Evolutionary conservation across 495 filamentous ascomycete species (phyloP).

Genomic region (Aspergillus bertholletiae): DNA sequence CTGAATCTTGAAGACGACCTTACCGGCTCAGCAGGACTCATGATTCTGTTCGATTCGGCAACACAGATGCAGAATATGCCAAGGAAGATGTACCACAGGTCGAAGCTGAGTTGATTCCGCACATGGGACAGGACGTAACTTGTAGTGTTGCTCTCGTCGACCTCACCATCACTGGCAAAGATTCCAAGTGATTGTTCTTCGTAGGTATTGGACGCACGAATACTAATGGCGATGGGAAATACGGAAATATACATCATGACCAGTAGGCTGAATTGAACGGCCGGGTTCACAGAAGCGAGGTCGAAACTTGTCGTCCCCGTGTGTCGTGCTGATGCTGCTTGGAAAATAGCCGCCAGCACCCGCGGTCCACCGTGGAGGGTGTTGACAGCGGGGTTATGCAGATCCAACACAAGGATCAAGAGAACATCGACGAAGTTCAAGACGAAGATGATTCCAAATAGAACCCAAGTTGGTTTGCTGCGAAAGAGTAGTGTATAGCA

Average conservation of each 20-base stretch:
- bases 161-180: conserved; percentile 49
- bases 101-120: conserved; percentile 58
- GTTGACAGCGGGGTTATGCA: conserved; percentile 32
- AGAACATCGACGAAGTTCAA: conserved; percentile 57
- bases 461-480: conserved; percentile 56
- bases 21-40: conserved; percentile 43
- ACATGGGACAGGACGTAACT: conserved; percentile 54
- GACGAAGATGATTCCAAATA: conserved; percentile 54
- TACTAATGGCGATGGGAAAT: conserved; percentile 71
- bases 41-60: conserved; percentile 47
- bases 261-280: conserved; percentile 56
- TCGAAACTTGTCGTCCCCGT: conserved; percentile 57
- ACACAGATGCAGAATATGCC: conserved; percentile 59
- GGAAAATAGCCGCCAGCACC: conserved; percentile 57
- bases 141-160: conserved; percentile 28
- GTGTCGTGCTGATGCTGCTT: conserved; percentile 57
- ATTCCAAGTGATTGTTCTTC: conserved; percentile 70
- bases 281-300: conserved; percentile 54
- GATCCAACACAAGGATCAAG: conserved; percentile 57
- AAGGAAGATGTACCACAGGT: conserved; percentile 63
- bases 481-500: conserved; percentile 65
- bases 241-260: conserved; percentile 76
- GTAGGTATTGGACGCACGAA: conserved; percentile 63
- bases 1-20: background rate
- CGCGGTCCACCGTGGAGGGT: conserved; percentile 26